Base-by-base conservation (phyloP, 75 land plant genomes). In the Pinus tabuliformis region DNA sequence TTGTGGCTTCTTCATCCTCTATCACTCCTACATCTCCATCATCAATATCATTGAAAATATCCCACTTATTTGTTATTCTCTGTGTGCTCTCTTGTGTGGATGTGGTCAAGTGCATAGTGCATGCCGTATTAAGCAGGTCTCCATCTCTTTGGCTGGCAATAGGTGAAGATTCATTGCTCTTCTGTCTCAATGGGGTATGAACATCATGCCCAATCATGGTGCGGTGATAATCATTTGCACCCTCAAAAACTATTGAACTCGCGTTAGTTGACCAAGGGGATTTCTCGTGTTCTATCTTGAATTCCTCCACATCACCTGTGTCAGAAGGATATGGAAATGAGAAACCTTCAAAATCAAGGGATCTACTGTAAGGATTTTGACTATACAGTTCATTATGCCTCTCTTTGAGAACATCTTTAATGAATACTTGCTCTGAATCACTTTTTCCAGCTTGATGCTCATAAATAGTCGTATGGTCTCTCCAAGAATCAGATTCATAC, bases 1-100 rank as follows among this genome's bases (percentile, higher is more conserved):
- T 91, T 21, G 89, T 87, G 20, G 86, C 90, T 66, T 94, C 97
- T 79, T 92, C 98, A 81, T 90, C 95, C 76, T 92, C 98, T 26
- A 88, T 57, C 62, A 82, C 84, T 64, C 70, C 75, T 18, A 71
- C 88, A 20, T 85, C 82, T 56, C 88, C 93, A 30, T 92, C 93
- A 84, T 87, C 87, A 75, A 76, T 83, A 62, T 78, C 77, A 62
- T 56, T 62, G 36, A 26, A 76, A 45, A 57, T 85, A 13, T 73
- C 74, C 64, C 76, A 80, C 20, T 73, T 57, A 49, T 73, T 75
- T 62, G 56, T 63, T 57, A 77, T 80, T 1, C 56, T 26, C 70
- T 72, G 82, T 64, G 77, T 82, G 37, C 76, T 83, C 73, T 81
- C 86, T 71, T 22, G 76, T 7, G 91, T 65, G 42, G 95, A 90